Evolutionary conservation across 2,329 filamentous ascomycete genomes (phyloP), one percentile per base, ranked within the genome.

Genomic region (Fonsecaea pedrosoi): DNA sequence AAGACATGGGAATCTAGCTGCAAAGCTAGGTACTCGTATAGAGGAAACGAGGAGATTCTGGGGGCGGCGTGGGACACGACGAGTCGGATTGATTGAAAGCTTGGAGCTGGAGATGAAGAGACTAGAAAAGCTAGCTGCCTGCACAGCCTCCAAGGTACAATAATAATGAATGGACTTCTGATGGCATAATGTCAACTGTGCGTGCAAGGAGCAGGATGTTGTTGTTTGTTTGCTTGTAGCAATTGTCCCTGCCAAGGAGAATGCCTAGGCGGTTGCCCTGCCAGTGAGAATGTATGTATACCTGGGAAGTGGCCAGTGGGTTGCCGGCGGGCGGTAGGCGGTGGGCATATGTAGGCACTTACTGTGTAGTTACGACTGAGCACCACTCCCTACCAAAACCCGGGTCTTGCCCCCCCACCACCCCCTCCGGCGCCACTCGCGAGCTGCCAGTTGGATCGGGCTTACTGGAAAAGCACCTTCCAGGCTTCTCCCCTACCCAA

Each of bases 181-280:
- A 25, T 25, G 25, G 25, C 25, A 25, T 25, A 25, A 25, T 25
- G 25, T 25, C 25, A 25, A 25, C 25, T 25, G 25, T 25, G 25
- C 25, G 25, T 25, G 25, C 25, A 25, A 25, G 25, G 25, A 25
- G 25, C 25, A 25, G 25, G 25, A 25, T 25, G 25, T 54, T 13
- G 13, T 25, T 57, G 21, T n/a, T 15, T 45, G 50, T 48, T 61
- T 25, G 30, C 40, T 61, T 30, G 34, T 13, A 18, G 34, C 34
- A 40, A 54, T 25, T 56, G 60, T 62, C 30, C 60, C 60, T 62
- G 60, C 60, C 60, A 62, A 62, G 60, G 10, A 12, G 18, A 30
- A 48, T 34, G 18, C 35, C 42, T 34, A 25, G 45, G 59, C 61
- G 54, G 61, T 64, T 64, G 61, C 61, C 37, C 48, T 57, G 61